Conservation (phyloP, 2,329 filamentous ascomycete genomes). For the Fusarium sp. region DNA sequence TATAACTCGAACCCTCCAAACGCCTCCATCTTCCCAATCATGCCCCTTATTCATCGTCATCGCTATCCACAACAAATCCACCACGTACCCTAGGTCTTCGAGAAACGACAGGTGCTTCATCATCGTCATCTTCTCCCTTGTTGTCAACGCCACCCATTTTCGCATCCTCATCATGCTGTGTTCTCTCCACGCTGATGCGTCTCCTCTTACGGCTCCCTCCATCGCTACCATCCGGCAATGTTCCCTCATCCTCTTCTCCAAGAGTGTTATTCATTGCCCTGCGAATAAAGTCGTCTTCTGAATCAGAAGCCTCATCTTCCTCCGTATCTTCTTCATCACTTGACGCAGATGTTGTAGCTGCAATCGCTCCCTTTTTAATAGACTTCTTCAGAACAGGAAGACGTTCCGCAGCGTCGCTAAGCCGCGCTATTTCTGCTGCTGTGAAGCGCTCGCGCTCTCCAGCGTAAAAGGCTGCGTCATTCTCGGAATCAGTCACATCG, state of each 20-base stretch:
- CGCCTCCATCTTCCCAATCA: conserved; percentile 23
- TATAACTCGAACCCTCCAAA: conserved; percentile 13
- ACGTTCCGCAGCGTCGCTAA: conserved; percentile 2
- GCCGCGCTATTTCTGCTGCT: conserved; percentile 32
- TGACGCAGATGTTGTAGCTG: conserved; percentile 1
- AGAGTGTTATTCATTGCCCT: conserved; percentile 46
- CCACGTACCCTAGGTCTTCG: conserved; percentile 62
- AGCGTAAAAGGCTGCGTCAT: conserved; percentile 78
- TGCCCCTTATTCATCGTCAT: conserved; percentile 63
- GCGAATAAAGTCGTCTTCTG: conserved; percentile 46
- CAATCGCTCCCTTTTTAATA: conserved; percentile 45
- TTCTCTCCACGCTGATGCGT: conserved; percentile 48
- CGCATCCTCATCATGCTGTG: conserved; percentile 33
- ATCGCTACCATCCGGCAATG: conserved; percentile 51
- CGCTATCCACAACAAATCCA: conserved; percentile 71
- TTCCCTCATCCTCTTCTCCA: conserved; percentile 37
- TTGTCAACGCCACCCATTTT: conserved; percentile 48
- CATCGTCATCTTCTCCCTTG: conserved; percentile 50
- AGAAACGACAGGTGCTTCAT: conserved; percentile 47
- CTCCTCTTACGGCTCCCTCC: conserved; percentile 56
- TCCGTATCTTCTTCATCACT: conserved; percentile 14
- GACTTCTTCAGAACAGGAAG: conserved; percentile 48
- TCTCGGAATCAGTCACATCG: conserved; percentile 87
- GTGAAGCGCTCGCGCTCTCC: conserved; percentile 54
- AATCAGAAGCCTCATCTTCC: conserved; percentile 5